These are phyloP conservation scores for Spencermartinsiella europaea DNA, from an alignment of 805 yeast genomes.

Conservation along the genomic window DNA sequence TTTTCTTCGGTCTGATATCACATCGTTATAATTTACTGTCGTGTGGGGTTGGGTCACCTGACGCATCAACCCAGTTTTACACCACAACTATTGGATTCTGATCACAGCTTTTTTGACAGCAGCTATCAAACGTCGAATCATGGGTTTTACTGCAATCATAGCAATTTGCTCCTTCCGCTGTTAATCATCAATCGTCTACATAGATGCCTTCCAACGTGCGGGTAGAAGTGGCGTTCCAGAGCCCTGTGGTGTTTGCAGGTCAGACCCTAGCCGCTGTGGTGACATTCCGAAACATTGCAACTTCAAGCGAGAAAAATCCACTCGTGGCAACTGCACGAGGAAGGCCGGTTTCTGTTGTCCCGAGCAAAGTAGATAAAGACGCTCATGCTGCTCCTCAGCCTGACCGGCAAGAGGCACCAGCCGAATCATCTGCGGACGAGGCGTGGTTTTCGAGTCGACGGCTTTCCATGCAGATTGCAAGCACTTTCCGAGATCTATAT, in stretches of 20 bases:
- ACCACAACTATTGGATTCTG: no score
- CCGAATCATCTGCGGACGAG: background rate
- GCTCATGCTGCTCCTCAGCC: background rate
- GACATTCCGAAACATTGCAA: slow-evolving; percentile 29
- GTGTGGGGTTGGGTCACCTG: no score
- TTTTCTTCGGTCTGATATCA: no score
- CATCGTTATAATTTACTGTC: no score
- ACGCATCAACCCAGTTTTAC: no score
- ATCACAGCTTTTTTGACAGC: no score
- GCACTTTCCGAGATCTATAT: slow-evolving; percentile 13
- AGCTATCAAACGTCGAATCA: no score
- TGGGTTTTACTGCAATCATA: background rate
- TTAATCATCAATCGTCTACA: background rate
- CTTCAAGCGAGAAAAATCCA: slow-evolving; percentile 1
- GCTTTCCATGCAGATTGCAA: slow-evolving; percentile 17
- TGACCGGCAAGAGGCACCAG: background rate
- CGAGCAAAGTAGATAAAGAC: background rate
- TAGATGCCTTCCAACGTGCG: slow-evolving; percentile 21
- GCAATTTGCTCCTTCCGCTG: background rate
- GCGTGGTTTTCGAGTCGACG: slow-evolving; percentile 6
- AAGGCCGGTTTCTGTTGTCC: background rate
- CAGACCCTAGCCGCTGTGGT: slow-evolving; percentile 31
- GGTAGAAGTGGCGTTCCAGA: slow-evolving; percentile 36
- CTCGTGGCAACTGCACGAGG: background rate
- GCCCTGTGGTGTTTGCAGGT: slow-evolving; percentile 37